Evolutionary conservation across 768 basidiomycete species (phyloP).

Genomic region (Tylopilus subfusipes): DNA sequence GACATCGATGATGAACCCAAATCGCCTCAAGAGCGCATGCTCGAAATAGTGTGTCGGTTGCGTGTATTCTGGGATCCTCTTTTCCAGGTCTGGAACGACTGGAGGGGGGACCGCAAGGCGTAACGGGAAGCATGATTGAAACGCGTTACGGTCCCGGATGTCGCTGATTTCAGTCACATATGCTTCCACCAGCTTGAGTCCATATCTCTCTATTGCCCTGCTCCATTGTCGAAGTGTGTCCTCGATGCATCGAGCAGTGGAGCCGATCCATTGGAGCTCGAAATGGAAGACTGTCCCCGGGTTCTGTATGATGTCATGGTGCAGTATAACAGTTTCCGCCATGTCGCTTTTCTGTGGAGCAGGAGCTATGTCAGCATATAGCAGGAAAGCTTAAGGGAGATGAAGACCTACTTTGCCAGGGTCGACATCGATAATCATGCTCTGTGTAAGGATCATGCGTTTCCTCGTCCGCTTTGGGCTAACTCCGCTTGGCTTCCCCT

Average conservation of each 20-base stretch:
- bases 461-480: conserved; percentile 51
- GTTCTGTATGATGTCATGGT: conserved; percentile 95
- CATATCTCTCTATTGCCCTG: conserved; percentile 81
- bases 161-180: conserved; percentile 91
- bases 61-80: conserved; percentile 62
- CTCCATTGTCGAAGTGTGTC: conserved; percentile 82
- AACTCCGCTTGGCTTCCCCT: conserved; percentile 34
- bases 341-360: conserved; percentile 71
- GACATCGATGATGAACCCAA: conserved; percentile 81
- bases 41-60: conserved; percentile 75
- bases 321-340: conserved; percentile 83
- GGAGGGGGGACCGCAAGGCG: conserved; percentile 77
- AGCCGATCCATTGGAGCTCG: conserved; percentile 95
- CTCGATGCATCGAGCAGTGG: conserved; percentile 88
- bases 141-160: conserved; percentile 80
- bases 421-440: conserved; percentile 88
- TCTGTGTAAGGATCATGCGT: conserved; percentile 76
- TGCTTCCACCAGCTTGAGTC: conserved; percentile 88
- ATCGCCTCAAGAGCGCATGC: conserved; percentile 68
- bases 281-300: conserved; percentile 95
- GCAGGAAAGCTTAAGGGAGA: neutral
- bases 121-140: conserved; percentile 87
- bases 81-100: conserved; percentile 59
- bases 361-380: conserved; percentile 7
- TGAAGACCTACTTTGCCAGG: conserved; percentile 54